These are phyloP conservation scores for Drechslerella dactyloides DNA, from an alignment of 2,329 filamentous ascomycete genomes.

Conservation along the genomic window DNA sequence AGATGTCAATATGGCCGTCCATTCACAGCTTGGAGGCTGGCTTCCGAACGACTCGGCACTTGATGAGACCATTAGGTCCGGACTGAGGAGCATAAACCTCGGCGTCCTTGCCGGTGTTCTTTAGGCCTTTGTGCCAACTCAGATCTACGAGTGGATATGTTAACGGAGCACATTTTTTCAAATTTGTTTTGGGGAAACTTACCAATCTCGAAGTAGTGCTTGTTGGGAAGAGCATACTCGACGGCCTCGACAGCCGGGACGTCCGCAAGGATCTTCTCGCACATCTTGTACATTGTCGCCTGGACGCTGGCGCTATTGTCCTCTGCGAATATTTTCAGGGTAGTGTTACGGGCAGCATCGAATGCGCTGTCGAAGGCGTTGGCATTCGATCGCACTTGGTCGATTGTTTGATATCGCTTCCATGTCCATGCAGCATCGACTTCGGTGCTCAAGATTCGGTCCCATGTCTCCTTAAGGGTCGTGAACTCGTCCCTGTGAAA, in stretches of 20 bases:
- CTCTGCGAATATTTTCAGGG: conserved; percentile 86
- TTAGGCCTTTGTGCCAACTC: conserved; percentile 92
- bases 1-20: background rate
- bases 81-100: conserved; percentile 95
- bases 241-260: conserved; percentile 75
- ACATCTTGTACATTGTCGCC: conserved; percentile 99
- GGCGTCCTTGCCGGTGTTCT: conserved; percentile 94
- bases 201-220: conserved; percentile 98
- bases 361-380: conserved; percentile 77
- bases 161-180: conserved; percentile 21
- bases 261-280: conserved; percentile 77
- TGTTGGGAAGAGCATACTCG: conserved; percentile 89
- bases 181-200: conserved; percentile 57
- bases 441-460: conserved; percentile 92
- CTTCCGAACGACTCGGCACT: conserved; percentile 80
- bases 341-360: conserved; percentile 78
- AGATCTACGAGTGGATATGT: conserved; percentile 67
- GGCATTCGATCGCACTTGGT: conserved; percentile 70
- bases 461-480: conserved; percentile 86
- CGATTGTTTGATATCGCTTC: conserved; percentile 71
- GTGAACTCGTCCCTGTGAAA: conserved; percentile 95
- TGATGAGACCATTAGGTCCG: conserved; percentile 91
- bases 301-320: conserved; percentile 94
- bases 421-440: conserved; percentile 88
- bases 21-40: conserved; percentile 60